Conservation (phyloP, 1,284 basidiomycete species). For the Sporisorium graminicola region DNA sequence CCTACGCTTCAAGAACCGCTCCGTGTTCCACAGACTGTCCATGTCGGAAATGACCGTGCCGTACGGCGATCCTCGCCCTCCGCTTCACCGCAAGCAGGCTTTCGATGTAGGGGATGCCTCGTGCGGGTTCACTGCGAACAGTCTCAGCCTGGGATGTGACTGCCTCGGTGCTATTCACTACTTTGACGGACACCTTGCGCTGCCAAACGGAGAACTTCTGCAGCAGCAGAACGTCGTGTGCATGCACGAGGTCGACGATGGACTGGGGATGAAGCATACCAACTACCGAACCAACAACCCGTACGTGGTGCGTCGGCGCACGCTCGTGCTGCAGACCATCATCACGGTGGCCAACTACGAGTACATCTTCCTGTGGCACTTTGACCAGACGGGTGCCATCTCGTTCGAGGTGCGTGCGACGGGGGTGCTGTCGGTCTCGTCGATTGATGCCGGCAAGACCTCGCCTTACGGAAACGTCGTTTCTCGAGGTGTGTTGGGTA, state of each 20-base stretch:
- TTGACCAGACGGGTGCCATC: constrained; percentile 80
- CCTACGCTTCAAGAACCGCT: constrained; percentile 36
- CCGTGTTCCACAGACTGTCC: constrained; percentile 71
- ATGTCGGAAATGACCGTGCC: constrained; percentile 72
- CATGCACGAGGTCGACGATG: constrained; percentile 90
- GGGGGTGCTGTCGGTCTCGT: constrained; percentile 75
- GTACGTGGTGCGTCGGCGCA: constrained; percentile 81
- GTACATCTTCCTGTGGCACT: constrained; percentile 83
- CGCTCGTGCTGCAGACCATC: constrained; percentile 87
- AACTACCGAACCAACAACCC: constrained; percentile 83
- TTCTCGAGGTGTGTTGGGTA: constrained; percentile 87
- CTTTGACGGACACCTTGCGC: constrained; percentile 69
- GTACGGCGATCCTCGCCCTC: constrained; percentile 69
- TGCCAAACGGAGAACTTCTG: constrained; percentile 59
- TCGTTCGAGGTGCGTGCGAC: constrained; percentile 85
- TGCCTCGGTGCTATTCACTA: constrained; percentile 71
- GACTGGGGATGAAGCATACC: constrained; percentile 74
- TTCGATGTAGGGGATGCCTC: constrained; percentile 73
- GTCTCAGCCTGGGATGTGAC: constrained; percentile 72
- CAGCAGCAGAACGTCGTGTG: constrained; percentile 79
- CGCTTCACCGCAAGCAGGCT: constrained; percentile 69
- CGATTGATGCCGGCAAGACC: constrained; percentile 70
- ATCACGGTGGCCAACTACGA: constrained; percentile 90
- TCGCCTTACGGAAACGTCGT: constrained; percentile 78
- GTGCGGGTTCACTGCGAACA: constrained; percentile 71